Evolutionary conservation across 805 yeast species (phyloP).

Genomic region (Kodamaea sagamina): DNA sequence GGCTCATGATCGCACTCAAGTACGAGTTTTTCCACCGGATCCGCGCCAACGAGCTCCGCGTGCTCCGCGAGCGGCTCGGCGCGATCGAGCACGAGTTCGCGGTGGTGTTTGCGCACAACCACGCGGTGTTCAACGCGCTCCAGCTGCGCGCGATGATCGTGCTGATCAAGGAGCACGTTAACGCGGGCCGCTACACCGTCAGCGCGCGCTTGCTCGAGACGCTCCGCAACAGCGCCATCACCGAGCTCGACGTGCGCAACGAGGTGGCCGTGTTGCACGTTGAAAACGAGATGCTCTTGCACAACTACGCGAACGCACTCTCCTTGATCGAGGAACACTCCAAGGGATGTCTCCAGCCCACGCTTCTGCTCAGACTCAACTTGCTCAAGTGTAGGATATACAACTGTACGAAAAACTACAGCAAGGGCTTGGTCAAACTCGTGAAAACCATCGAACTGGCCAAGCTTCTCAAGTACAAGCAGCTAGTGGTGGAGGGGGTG

Average conservation of each 20-base stretch:
- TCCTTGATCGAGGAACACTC: constrained; percentile 21
- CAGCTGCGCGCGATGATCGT: constrained; percentile 43
- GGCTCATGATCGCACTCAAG: constrained; percentile 41
- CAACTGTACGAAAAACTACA: constrained; percentile 43
- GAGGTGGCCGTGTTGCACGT: constrained; percentile 30
- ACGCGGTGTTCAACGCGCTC: constrained; percentile 43
- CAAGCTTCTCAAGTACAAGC: constrained; percentile 45
- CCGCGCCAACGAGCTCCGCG: neutral
- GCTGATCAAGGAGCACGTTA: constrained; percentile 36
- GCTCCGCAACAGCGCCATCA: constrained; percentile 30
- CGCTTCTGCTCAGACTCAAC: constrained; percentile 45
- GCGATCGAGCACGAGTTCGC: neutral
- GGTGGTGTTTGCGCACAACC: constrained; percentile 18
- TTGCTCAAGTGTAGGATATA: constrained; percentile 50
- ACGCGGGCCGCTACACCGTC: constrained; percentile 37
- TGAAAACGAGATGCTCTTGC: constrained; percentile 34
- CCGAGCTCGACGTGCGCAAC: constrained; percentile 32
- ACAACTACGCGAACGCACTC: constrained; percentile 33
- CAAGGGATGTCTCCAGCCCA: constrained; percentile 28
- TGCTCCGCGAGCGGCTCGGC: constrained; percentile 1
- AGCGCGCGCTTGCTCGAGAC: constrained; percentile 38
- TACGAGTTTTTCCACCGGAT: constrained; percentile 27
- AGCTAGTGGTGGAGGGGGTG: constrained; percentile 49
- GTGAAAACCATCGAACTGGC: constrained; percentile 53
- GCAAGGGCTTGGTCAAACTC: constrained; percentile 52